Conservation (phyloP, 2,329 filamentous ascomycete species). For the Neofusicoccum ribis region DNA sequence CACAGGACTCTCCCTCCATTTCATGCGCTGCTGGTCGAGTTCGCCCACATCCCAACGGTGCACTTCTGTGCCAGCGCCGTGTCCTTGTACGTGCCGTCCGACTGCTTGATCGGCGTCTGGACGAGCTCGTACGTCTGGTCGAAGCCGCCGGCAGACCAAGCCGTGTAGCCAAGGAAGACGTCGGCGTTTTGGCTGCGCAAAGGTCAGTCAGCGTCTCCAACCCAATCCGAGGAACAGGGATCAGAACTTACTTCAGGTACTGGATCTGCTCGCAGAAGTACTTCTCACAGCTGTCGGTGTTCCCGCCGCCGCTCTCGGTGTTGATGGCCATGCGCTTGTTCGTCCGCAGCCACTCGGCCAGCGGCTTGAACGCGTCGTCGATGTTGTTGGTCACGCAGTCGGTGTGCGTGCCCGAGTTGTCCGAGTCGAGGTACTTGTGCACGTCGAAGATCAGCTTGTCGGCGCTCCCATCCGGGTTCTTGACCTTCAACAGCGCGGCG, state of each 20-base stretch:
- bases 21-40: conserved; percentile 6
- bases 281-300: conserved; percentile 35
- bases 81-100: conserved; percentile 24
- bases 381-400: conserved; percentile 37
- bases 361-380: conserved; percentile 34
- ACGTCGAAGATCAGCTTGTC: conserved; percentile 53
- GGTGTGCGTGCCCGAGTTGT: conserved; percentile 40
- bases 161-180: conserved; percentile 33
- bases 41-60: conserved; percentile 26
- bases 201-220: background rate
- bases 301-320: conserved; percentile 45
- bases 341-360: conserved; percentile 38
- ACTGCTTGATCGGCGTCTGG: conserved; percentile 27
- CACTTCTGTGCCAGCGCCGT: conserved; percentile 25
- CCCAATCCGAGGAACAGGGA: background rate
- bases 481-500: conserved; percentile 54
- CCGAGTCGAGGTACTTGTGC: conserved; percentile 44
- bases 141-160: conserved; percentile 34
- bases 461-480: conserved; percentile 60
- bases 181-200: conserved; percentile 29
- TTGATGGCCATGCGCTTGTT: conserved; percentile 42
- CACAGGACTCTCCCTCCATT: background rate
- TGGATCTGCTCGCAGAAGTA: conserved; percentile 35
- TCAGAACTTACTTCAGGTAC: conserved; percentile 29
- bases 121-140: conserved; percentile 28